Evolutionary conservation across 108 stramenopile species (phyloP).

Genomic region (Ochromonas danica): DNA sequence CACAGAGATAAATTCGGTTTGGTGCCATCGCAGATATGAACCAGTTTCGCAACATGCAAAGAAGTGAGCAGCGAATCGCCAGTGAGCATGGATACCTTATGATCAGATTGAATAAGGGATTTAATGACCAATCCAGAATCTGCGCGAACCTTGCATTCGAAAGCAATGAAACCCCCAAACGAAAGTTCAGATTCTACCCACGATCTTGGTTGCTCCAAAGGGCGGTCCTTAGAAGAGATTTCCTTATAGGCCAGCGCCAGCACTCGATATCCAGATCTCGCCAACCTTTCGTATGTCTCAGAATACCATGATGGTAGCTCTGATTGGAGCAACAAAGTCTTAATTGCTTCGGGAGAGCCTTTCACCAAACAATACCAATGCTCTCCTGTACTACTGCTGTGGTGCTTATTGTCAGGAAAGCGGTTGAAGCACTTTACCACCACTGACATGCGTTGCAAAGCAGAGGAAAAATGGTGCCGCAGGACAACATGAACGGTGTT

Average conservation of each 20-base stretch:
- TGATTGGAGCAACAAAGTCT: slow-evolving; percentile 57
- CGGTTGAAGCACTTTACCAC: slow-evolving; percentile 54
- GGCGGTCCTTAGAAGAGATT: slow-evolving; percentile 47
- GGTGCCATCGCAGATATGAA: slow-evolving; percentile 53
- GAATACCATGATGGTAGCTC: slow-evolving; percentile 47
- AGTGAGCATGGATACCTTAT: slow-evolving; percentile 87
- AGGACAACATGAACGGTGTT: slow-evolving; percentile 56
- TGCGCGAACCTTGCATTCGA: slow-evolving; percentile 84
- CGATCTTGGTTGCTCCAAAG: slow-evolving; percentile 61
- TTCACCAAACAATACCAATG: slow-evolving; percentile 75
- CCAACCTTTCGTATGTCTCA: slow-evolving; percentile 43
- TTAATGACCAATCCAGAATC: slow-evolving; percentile 76
- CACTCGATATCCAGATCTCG: slow-evolving; percentile 81
- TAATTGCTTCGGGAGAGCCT: slow-evolving; percentile 94
- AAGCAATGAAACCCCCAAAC: slow-evolving; percentile 92
- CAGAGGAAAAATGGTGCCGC: slow-evolving; percentile 93
- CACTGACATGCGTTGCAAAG: slow-evolving; percentile 94
- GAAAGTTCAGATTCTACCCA: slow-evolving; percentile 46
- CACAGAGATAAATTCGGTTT: background rate
- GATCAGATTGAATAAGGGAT: slow-evolving; percentile 78
- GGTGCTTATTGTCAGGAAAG: background rate
- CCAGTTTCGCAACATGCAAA: slow-evolving; percentile 89
- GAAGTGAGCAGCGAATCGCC: slow-evolving; percentile 92
- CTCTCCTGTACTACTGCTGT: slow-evolving; percentile 31
- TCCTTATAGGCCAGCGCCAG: slow-evolving; percentile 82